phyloP scores from a whole-genome alignment of 352 stramenopile species.

The Globisporangium nodosum region DNA sequence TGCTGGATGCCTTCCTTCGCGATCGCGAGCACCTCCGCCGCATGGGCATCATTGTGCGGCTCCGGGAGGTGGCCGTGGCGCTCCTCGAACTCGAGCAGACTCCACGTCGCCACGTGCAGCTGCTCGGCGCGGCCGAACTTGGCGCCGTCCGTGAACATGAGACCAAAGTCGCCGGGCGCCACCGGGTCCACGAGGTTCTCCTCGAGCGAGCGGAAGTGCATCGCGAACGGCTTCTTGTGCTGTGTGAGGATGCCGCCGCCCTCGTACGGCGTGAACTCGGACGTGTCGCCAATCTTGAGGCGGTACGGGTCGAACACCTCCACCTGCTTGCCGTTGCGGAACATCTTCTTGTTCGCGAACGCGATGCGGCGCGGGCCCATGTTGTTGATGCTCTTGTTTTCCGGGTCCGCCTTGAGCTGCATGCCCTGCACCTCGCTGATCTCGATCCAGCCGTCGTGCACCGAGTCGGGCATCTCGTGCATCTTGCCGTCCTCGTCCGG shows the following conservation, averaged over 20 bases:
- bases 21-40: conserved; percentile 60
- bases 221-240: conserved; percentile 76
- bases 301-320: conserved; percentile 83
- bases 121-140: conserved; percentile 86
- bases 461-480: conserved; percentile 84
- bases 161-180: conserved; percentile 58
- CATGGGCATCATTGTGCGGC: conserved; percentile 59
- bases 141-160: conserved; percentile 84
- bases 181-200: conserved; percentile 64
- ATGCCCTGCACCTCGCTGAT: conserved; percentile 84
- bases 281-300: conserved; percentile 79
- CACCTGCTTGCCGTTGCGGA: conserved; percentile 80
- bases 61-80: conserved; percentile 54
- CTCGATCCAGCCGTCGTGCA: conserved; percentile 81
- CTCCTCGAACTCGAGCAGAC: conserved; percentile 74
- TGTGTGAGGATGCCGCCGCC: conserved; percentile 77
- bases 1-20: conserved; percentile 64
- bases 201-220: conserved; percentile 73
- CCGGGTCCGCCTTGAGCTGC: conserved; percentile 46
- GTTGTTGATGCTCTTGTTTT: conserved; percentile 66
- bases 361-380: conserved; percentile 68
- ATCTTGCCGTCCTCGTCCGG: conserved; percentile 85
- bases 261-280: conserved; percentile 74
- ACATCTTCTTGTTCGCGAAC: conserved; percentile 84
- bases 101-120: conserved; percentile 72